These are phyloP conservation scores for Fusarium mexicanum DNA, from an alignment of 2,329 filamentous ascomycete genomes.

Conservation along the genomic window DNA sequence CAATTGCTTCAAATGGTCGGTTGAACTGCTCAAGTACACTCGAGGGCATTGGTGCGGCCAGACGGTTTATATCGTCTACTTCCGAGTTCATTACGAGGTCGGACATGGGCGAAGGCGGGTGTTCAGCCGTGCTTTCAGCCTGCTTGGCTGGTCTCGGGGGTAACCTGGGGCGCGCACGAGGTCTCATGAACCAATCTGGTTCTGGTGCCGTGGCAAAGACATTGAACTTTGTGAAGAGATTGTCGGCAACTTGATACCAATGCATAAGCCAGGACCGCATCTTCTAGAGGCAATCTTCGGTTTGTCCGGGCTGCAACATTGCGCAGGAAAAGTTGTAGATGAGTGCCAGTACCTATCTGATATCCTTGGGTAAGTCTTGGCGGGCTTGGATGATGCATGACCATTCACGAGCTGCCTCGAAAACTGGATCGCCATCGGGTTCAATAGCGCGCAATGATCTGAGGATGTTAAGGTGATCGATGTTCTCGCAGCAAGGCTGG, in stretches of 20 bases:
- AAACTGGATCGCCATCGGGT: slow-evolving; percentile 35
- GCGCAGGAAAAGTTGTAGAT: slow-evolving; percentile 47
- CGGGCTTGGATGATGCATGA: slow-evolving; percentile 44
- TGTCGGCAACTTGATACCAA: slow-evolving; percentile 42
- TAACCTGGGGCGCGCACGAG: neutral
- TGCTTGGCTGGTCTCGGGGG: neutral
- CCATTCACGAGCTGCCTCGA: slow-evolving; percentile 46
- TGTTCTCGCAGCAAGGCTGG: slow-evolving; percentile 44
- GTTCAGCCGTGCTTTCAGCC: too few species aligned
- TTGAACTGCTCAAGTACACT: neutral
- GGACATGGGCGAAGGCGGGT: neutral
- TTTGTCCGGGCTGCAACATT: slow-evolving; percentile 34
- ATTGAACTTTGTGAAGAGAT: slow-evolving; percentile 33
- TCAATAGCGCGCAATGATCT: slow-evolving; percentile 36
- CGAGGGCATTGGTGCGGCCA: neutral
- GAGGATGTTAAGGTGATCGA: slow-evolving; percentile 37
- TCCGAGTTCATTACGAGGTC: neutral
- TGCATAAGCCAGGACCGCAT: slow-evolving; percentile 45
- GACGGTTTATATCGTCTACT: neutral
- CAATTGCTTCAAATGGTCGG: neutral
- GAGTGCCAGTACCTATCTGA: slow-evolving; percentile 47
- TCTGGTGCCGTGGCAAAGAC: slow-evolving; percentile 30
- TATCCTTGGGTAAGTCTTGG: slow-evolving; percentile 38
- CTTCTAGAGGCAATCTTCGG: slow-evolving; percentile 30
- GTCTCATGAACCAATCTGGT: slow-evolving; percentile 42